A percentile compares a stretch with the other conserved stretches of the same genome.
Evolutionary conservation across 371 early-diverging fungal genomes (phyloP).

Genomic region (Mortierella sp.): DNA sequence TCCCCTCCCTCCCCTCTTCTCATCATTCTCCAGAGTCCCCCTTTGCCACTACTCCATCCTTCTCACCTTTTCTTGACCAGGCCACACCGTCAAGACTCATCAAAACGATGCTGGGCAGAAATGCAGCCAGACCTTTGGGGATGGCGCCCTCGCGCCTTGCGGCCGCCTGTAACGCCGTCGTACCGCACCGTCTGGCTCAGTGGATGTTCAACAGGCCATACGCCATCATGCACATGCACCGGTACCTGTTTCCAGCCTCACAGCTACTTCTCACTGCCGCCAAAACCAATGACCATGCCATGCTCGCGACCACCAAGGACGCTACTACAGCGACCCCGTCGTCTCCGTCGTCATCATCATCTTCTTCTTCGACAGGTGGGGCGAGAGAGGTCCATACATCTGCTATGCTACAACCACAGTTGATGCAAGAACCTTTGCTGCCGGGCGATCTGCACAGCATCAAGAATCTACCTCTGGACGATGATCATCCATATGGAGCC

Average conservation of each 20-base stretch:
- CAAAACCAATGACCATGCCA: conserved; percentile 4
- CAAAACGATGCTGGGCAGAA: conserved; percentile 49
- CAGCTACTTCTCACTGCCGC: conserved; percentile 26
- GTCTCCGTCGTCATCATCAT: neutral
- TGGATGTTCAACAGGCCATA: conserved; percentile 43
- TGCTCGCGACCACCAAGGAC: too few relatives aligned
- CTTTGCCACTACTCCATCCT: too few relatives aligned
- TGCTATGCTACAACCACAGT: conserved; percentile 25
- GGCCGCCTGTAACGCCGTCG: conserved; percentile 27
- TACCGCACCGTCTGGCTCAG: conserved; percentile 41
- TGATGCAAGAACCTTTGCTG: neutral
- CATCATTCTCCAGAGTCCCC: too few relatives aligned
- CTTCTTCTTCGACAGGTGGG: neutral
- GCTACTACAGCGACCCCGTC: neutral
- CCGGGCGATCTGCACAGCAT: neutral
- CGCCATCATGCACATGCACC: conserved; percentile 38
- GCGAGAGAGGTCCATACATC: conserved; percentile 26
- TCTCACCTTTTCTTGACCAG: neutral
- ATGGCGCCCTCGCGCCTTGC: conserved; percentile 39
- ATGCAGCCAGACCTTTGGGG: conserved; percentile 43
- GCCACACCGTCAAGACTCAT: neutral
- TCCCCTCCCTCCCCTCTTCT: too few relatives aligned
- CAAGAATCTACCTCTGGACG: too few relatives aligned
- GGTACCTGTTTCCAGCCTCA: conserved; percentile 33
- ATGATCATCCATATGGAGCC: neutral